Base-by-base conservation (phyloP, 1,139 yeast species). In the Petasospora rhodanensis region DNA sequence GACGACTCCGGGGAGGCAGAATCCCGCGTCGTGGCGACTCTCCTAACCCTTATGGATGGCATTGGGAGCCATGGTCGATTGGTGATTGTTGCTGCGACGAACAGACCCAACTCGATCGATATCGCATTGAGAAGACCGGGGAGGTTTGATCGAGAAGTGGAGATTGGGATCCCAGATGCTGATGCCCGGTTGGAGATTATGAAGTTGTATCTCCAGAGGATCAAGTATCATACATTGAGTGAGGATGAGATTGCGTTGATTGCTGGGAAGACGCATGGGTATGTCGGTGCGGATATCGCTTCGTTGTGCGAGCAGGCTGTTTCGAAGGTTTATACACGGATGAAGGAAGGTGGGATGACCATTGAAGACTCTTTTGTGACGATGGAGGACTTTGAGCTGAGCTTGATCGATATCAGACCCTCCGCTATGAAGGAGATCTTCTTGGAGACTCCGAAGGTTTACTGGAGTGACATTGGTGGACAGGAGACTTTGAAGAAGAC, bases 341-440 rank as follows among this genome's bases (percentile, higher is more conserved):
- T 87, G 86, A 73, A 73, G 41, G 34, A 29, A 3, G 18, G 20
- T 0, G 46, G 58, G 1, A 54, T 64, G 9, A 62, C 58, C 16
- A 55, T 68, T 7, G 55, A 57, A 2, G 56, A 58, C 1, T 53
- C 69, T 45, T 59, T 54, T 33, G 66, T 73, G 1, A 48, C 56
- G 2, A 37, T 64, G 8, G 61, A 55, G 1, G 95, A 89, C 51
- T 64, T 89, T 17, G 73, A 75, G 28, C 60, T 59, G 15, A 91
- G 96, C 0, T 58, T 87, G 52, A 62, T 78, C 1, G 93, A 84
- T 20, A 76, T 91, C 7, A 69, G 95, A 31, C 98, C 98, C 2
- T 83, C 95, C 40, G 98, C 97, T 2, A 91, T 93, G 98, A 72
- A 96, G 40, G 98, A 93, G 54, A 85, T 89, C 36, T 79, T 87